Base-by-base conservation (phyloP, 1,139 yeast genomes). In the Kodamaea suecica region DNA sequence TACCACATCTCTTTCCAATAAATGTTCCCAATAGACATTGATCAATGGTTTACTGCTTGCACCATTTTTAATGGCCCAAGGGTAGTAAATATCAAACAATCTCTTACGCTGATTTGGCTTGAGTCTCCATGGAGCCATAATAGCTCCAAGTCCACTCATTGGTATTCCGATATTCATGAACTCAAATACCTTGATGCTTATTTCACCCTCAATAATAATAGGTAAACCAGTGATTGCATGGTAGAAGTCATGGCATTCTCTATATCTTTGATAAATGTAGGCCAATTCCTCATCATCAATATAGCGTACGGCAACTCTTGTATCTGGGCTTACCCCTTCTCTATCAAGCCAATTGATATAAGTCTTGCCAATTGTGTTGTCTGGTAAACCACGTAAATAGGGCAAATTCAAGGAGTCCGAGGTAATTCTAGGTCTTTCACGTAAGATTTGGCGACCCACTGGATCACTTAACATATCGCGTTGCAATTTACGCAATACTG, bases 191-290 rank as follows among this genome's bases (percentile, higher is more conserved):
- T 92, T 92, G 17, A 92, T 84, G 0, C 96, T 87, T 34, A 92
- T 84, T 55, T 92, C 99, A 12, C 98, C 99, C 53, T 92, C 98
- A 47, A 94, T 78, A 27, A 85, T 82, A 29, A 90, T 85, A 0
- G 97, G 97, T 35, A 87, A 70, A 6, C 95, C 94, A 0, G 95
- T 84, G 26, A 92, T 71, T 2, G 97, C 87, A 57, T 92, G 99
- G 54, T 88, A 92, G 52, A 92, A 92, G 57, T 92, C 99, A 51
- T 92, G 99, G 54, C 97, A 90, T 55, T 92, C 97, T 35, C 99
- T 76, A 58, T 92, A 92, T 45, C 98, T 66, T 56, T 88, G 95
- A 69, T 80, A 87, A 12, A 92, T 84, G 52, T 84, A 92, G 1
- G 97, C 97, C 49, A 88, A 75, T 52, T 87, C 95, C 28, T 86